Conservation (phyloP, 2,329 filamentous ascomycete species). For the Pseudogymnoascus sp. region DNA sequence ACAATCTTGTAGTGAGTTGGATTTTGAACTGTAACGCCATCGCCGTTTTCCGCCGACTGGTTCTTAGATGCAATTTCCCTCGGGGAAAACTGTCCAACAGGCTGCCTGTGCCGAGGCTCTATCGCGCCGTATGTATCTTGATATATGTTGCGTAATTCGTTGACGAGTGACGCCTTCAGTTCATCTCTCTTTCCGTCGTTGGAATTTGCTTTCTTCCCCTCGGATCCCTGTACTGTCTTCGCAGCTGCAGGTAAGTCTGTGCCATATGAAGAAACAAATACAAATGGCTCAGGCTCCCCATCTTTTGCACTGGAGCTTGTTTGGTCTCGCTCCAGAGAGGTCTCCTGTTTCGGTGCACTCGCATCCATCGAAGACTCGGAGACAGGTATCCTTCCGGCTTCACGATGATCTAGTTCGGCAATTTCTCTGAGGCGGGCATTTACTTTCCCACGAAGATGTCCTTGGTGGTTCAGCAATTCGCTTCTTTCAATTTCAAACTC, state of each 20-base stretch:
- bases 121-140: slow-evolving; percentile 35
- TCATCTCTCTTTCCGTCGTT: slow-evolving; percentile 11
- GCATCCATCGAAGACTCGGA: background rate
- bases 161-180: slow-evolving; percentile 29
- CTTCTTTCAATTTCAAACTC: slow-evolving; percentile 20
- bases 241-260: slow-evolving; percentile 4
- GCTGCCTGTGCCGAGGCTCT: slow-evolving; percentile 26
- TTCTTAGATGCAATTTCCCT: background rate
- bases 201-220: background rate
- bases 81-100: background rate
- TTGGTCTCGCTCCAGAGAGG: background rate
- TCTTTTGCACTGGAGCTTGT: background rate
- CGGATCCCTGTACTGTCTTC: slow-evolving; percentile 20
- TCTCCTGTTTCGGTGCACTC: too few relatives aligned
- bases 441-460: slow-evolving; percentile 16
- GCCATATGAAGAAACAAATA: slow-evolving; percentile 7
- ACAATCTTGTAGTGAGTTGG: slow-evolving; percentile 52
- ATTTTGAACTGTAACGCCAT: slow-evolving; percentile 11
- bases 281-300: background rate
- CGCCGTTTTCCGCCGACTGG: background rate
- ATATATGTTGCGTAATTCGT: slow-evolving; percentile 34
- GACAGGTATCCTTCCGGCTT: slow-evolving; percentile 31
- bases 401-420: slow-evolving; percentile 12
- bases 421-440: slow-evolving; percentile 18
- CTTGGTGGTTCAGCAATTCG: slow-evolving; percentile 20